Conservation (phyloP, 169 alveolate genomes). For the Plasmodium cynomolgi region DNA sequence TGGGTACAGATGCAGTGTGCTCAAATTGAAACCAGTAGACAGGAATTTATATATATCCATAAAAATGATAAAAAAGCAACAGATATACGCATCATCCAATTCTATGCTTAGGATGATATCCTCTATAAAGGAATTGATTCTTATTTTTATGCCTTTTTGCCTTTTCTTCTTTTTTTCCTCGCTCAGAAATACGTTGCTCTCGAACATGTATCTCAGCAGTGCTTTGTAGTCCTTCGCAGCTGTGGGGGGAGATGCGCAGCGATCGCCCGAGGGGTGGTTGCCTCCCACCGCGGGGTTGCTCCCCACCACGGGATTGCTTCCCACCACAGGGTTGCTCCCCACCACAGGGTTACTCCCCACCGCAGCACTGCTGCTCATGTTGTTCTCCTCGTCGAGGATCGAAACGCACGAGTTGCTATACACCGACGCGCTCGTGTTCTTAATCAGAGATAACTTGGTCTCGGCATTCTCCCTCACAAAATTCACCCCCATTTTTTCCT, state of each 20-base stretch:
- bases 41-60: conserved; percentile 69
- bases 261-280: not conserved
- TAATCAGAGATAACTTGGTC: not conserved
- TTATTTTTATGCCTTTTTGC: conserved; percentile 74
- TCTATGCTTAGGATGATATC: conserved; percentile 58
- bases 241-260: not conserved
- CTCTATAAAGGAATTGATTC: conserved; percentile 70
- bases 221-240: conserved; percentile 23
- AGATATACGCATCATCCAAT: conserved; percentile 74
- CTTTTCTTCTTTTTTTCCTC: conserved; percentile 63
- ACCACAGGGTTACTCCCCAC: not conserved
- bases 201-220: conserved; percentile 49
- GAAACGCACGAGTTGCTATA: not conserved
- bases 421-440: not conserved
- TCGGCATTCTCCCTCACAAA: not conserved
- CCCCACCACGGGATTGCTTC: not conserved
- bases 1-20: conserved; percentile 74
- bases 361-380: not conserved
- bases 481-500: not conserved
- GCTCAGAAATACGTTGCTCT: conserved; percentile 66
- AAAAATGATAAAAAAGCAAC: conserved; percentile 63
- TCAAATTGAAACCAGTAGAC: conserved; percentile 52
- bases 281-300: not conserved
- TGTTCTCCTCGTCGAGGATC: not conserved
- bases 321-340: not conserved